phyloP scores from a whole-genome alignment of 2,329 filamentous ascomycete species.

The Cadophora gregata region DNA sequence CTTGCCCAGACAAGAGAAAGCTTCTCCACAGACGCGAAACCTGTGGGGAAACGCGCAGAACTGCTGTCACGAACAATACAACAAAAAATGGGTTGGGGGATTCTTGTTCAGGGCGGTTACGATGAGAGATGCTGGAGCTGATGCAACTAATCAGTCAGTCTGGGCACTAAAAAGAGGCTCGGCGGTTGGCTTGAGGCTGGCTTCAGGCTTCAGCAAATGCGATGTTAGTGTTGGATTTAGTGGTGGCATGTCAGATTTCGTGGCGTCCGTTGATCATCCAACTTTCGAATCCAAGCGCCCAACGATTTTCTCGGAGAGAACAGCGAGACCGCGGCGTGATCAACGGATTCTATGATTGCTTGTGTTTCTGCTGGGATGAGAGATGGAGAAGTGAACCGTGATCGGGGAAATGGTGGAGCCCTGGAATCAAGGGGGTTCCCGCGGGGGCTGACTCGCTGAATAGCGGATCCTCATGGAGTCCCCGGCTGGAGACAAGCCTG shows the following conservation, averaged over 20 bases:
- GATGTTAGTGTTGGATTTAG: neutral
- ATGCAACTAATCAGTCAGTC: neutral
- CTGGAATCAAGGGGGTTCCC: neutral
- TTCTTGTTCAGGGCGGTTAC: neutral
- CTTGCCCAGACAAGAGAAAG: neutral
- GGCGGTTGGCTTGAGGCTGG: conserved; percentile 6
- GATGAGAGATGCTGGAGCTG: neutral
- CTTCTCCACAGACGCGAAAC: conserved; percentile 8
- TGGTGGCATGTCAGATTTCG: conserved; percentile 2
- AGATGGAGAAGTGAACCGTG: neutral
- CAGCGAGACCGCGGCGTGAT: conserved; percentile 2
- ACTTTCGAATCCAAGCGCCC: neutral
- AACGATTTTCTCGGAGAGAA: neutral
- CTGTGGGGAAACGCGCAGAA: neutral
- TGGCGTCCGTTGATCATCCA: neutral
- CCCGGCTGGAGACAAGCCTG: conserved; percentile 8
- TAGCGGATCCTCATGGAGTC: conserved; percentile 4
- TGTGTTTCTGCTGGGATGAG: neutral
- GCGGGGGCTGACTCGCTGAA: conserved; percentile 9
- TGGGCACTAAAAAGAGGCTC: conserved; percentile 5
- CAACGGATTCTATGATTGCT: neutral
- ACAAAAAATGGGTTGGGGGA: neutral
- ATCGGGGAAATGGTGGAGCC: conserved; percentile 7
- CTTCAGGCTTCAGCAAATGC: neutral
- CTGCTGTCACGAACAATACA: neutral